These are phyloP conservation scores for Coemansia sp. DNA, from an alignment of 192 early-diverging fungal species.

Conservation along the genomic window DNA sequence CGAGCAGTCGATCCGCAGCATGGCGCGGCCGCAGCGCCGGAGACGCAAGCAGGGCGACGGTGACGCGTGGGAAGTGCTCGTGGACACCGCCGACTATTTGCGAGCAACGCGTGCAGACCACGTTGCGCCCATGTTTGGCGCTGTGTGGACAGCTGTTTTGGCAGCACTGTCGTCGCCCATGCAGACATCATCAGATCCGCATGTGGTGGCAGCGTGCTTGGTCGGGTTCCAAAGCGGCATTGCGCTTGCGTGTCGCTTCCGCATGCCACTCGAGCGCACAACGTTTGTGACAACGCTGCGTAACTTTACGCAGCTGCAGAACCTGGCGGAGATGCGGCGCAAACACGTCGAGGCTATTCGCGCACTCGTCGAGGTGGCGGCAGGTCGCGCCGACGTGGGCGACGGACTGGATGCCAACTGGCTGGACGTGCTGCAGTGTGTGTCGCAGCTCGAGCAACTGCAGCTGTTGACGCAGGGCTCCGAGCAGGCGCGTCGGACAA, in stretches of 20 bases:
- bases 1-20: slow-evolving; percentile 66
- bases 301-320: slow-evolving; percentile 84
- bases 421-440: slow-evolving; percentile 80
- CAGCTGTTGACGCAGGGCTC: slow-evolving; percentile 61
- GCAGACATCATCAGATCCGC: slow-evolving; percentile 78
- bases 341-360: slow-evolving; percentile 93
- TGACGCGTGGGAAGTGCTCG: slow-evolving; percentile 26
- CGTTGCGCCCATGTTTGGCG: slow-evolving; percentile 89
- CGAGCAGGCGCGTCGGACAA: slow-evolving; percentile 10
- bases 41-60: not conserved
- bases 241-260: slow-evolving; percentile 77
- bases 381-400: slow-evolving; percentile 56
- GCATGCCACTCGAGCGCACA: slow-evolving; percentile 85
- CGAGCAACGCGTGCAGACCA: slow-evolving; percentile 82
- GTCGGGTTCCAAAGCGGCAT: slow-evolving; percentile 81
- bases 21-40: slow-evolving; percentile 56
- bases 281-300: slow-evolving; percentile 90
- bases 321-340: slow-evolving; percentile 79
- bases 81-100: slow-evolving; percentile 59
- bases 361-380: slow-evolving; percentile 77
- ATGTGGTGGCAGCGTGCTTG: slow-evolving; percentile 70
- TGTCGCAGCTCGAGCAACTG: slow-evolving; percentile 86
- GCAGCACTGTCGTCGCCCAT: slow-evolving; percentile 79
- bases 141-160: slow-evolving; percentile 85
- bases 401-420: slow-evolving; percentile 69